Evolutionary conservation across 2,329 filamentous ascomycete genomes (phyloP), one percentile per base, ranked within the genome.

Genomic region (Fusarium subtropicale): DNA sequence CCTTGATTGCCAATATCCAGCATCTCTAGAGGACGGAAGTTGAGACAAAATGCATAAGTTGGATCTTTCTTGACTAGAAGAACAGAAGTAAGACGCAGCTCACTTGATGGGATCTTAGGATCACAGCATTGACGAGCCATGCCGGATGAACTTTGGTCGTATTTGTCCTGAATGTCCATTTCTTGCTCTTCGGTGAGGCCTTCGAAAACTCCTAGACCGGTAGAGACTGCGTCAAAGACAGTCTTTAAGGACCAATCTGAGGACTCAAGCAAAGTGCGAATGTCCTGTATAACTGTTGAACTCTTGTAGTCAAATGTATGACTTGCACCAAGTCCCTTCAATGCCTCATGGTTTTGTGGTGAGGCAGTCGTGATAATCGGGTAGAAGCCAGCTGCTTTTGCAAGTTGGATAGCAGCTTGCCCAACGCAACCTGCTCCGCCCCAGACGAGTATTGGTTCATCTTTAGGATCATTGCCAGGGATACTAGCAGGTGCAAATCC

Each of bases 341-440:
- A 11, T 3, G 6, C 16, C 0, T 44, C 26, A 10, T 68, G 65
- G 1, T 68, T 68, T 7, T 65, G 44, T 1, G 50, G 31, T 4
- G 65, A 68, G 1, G 64, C 65, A 3, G 65, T 68, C 0, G 45
- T 52, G 13, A 68, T 38, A 1, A 68, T 60, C 2, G 65, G 48
- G 3, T n/a, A 16, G 16, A 68, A 52, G 1, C 65, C 65, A 7
- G 53, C 60, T 15, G 45, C 64, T 26, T 65, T 65, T 7, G 65
- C 50, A 1, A 68, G 18, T 12, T 68, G 65, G 1, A 65, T 30
- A 4, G 64, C 60, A 12, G 60, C 65, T 7, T 65, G 54, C 0
- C 65, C 65, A 1, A 68, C 65, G 2, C 28, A 26, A 0, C 48
- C 44, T 0, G 64, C 59, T 2, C 65, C 65, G 11, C 65, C 65